phyloP scores from a whole-genome alignment of 768 basidiomycete species.

The Boletellus sp. region DNA sequence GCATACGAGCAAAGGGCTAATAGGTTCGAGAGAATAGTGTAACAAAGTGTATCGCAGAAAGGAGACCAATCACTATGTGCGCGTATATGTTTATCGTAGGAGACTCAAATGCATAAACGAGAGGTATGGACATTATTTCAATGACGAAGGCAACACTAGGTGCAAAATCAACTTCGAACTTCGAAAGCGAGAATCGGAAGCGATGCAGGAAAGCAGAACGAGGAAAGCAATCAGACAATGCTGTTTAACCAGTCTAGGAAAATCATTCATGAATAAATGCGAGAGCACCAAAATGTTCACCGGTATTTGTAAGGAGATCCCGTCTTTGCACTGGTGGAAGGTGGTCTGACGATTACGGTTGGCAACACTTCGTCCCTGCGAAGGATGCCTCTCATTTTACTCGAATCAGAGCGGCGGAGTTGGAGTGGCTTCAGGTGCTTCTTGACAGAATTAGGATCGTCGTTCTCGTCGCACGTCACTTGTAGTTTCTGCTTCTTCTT shows the following conservation, averaged over 20 bases:
- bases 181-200: not conserved
- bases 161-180: not conserved
- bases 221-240: not conserved
- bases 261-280: not conserved
- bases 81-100: not conserved
- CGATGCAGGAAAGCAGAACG: not conserved
- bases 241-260: slow-evolving; percentile 1
- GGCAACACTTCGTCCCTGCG: slow-evolving; percentile 56
- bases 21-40: slow-evolving; percentile 9
- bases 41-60: slow-evolving; percentile 5
- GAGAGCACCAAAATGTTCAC: slow-evolving; percentile 11
- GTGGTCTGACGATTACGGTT: slow-evolving; percentile 58
- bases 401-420: slow-evolving; percentile 60
- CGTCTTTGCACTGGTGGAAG: slow-evolving; percentile 47
- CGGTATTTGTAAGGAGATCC: slow-evolving; percentile 44
- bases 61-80: not conserved
- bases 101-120: slow-evolving; percentile 1
- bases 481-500: slow-evolving; percentile 48
- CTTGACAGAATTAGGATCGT: slow-evolving; percentile 32
- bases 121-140: slow-evolving; percentile 12
- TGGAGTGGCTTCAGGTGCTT: slow-evolving; percentile 57
- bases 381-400: slow-evolving; percentile 55
- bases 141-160: not conserved
- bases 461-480: slow-evolving; percentile 33
- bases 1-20: slow-evolving; percentile 2